Evolutionary conservation across 805 yeast species (phyloP), one percentile per base, ranked within the genome.

Genomic region (Candida loeiensis): DNA sequence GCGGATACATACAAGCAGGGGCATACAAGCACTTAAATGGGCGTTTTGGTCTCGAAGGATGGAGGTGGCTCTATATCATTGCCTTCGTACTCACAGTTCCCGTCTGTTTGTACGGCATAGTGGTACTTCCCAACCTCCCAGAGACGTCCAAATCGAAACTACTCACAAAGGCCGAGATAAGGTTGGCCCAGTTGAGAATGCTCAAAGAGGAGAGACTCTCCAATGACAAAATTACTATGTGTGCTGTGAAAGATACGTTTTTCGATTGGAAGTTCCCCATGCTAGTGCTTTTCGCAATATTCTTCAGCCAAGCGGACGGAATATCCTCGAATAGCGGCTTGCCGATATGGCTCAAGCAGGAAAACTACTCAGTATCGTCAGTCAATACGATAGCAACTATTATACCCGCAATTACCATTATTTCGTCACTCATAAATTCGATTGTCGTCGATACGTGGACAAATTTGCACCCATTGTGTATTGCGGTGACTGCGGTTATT

Each of bases 331-430:
- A 59, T 36, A 46, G 45, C 37, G 62, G 61, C 4, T 40, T 58
- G 32, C 51, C 45, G 18, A 53, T 44, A 14, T 45, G 44, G 46
- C 36, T 43, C 25, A 43, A 38, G 18, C 34, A 39, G 14, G 35
- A 42, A n/a, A 61, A 64, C 25, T 79, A 69, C 51, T 53, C 70
- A 0, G 62, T 68, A 34, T 69, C 66, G 0, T 60, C 63, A 43
- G 58, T 77, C 15, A 77, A 79, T 51, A 65, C 77, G 40, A 58
- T 76, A 35, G 63, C 80, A 12, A 69, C 80, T 3, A 45, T 77
- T n/a, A 76, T 83, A 1, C 82, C 85, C 1, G 80, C 77, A 11
- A 55, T 79, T 21, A 55, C 59, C 8, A 52, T 52, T 13, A 44
- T 50, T 20, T 38, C 52, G 34, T 52, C 62, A 9, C 41, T 59